phyloP scores from a whole-genome alignment of 2,329 filamentous ascomycete species.

The Beauveria australis region DNA sequence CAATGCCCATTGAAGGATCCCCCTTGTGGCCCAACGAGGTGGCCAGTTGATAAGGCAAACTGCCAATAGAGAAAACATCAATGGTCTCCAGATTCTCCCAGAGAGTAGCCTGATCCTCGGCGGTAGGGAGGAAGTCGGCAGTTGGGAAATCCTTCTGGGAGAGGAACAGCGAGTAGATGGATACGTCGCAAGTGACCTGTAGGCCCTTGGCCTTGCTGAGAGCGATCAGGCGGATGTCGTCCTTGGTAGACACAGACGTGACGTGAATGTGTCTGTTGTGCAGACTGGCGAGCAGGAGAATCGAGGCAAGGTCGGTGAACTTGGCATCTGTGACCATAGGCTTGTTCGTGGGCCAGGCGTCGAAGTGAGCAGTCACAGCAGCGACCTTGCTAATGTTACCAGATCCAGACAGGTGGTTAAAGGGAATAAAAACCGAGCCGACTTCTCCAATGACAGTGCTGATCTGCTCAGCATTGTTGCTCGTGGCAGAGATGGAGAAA shows the following conservation, averaged over 20 bases:
- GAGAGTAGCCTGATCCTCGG: constrained; percentile 60
- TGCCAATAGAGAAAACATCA: constrained; percentile 73
- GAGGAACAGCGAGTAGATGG: constrained; percentile 71
- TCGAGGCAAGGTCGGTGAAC: constrained; percentile 71
- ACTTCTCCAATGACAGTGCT: constrained; percentile 64
- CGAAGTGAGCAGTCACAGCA: constrained; percentile 70
- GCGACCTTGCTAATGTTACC: constrained; percentile 81
- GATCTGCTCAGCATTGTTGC: constrained; percentile 66
- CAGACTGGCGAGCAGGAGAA: constrained; percentile 67
- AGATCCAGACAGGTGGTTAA: constrained; percentile 70
- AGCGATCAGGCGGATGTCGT: constrained; percentile 69
- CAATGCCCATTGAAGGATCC: constrained; percentile 57
- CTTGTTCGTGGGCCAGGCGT: constrained; percentile 68
- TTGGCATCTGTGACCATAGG: constrained; percentile 76
- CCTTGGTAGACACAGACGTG: constrained; percentile 69
- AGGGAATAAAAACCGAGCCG: constrained; percentile 73
- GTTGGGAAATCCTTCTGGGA: constrained; percentile 62
- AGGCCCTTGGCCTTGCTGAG: constrained; percentile 75
- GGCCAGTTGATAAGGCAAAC: constrained; percentile 68
- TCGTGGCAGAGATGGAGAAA: constrained; percentile 67
- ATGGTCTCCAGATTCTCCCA: constrained; percentile 68
- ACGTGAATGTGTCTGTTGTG: constrained; percentile 74
- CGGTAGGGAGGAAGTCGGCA: constrained; percentile 57
- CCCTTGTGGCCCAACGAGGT: constrained; percentile 42
- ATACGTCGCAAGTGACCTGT: constrained; percentile 74